These are phyloP conservation scores for Warburgia ugandensis DNA, from an alignment of 164 flowering plant genomes.

Conservation along the genomic window DNA sequence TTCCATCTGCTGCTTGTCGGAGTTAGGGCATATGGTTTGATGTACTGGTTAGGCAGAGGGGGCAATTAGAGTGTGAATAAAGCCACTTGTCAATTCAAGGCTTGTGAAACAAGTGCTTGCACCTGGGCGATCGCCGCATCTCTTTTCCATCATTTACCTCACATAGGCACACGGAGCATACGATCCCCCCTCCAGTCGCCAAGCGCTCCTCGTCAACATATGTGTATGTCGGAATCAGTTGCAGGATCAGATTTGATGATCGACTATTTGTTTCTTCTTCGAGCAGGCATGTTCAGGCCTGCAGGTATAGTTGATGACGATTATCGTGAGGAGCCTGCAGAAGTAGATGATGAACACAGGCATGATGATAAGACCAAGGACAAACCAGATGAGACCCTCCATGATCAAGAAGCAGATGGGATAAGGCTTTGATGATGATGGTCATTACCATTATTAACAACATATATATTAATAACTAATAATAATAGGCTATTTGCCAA, in stretches of 20 bases:
- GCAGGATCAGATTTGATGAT: neutral
- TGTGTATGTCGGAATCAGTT: neutral
- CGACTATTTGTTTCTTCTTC: neutral
- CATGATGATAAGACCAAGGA: neutral
- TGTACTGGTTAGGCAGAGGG: too few species aligned
- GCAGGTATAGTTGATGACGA: too few species aligned
- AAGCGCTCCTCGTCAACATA: neutral
- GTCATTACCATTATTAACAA: too few species aligned
- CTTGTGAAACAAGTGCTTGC: slow-evolving; percentile 42
- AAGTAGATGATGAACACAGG: too few species aligned
- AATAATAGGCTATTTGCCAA: too few species aligned
- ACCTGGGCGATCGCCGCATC: slow-evolving; percentile 21
- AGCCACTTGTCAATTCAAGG: slow-evolving; percentile 43
- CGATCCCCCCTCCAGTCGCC: neutral
- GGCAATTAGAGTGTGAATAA: slow-evolving; percentile 33
- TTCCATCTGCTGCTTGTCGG: too few species aligned
- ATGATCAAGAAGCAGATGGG: neutral
- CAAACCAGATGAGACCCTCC: neutral
- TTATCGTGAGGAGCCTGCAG: too few species aligned
- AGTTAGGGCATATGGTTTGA: too few species aligned
- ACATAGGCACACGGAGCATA: slow-evolving; percentile 45
- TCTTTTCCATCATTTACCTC: slow-evolving; percentile 37
- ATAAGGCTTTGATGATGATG: too few species aligned
- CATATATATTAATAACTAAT: too few species aligned
- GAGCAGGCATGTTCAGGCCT: neutral